Evolutionary conservation across 805 yeast species (phyloP).

Genomic region (Isabelozyma heimii): DNA sequence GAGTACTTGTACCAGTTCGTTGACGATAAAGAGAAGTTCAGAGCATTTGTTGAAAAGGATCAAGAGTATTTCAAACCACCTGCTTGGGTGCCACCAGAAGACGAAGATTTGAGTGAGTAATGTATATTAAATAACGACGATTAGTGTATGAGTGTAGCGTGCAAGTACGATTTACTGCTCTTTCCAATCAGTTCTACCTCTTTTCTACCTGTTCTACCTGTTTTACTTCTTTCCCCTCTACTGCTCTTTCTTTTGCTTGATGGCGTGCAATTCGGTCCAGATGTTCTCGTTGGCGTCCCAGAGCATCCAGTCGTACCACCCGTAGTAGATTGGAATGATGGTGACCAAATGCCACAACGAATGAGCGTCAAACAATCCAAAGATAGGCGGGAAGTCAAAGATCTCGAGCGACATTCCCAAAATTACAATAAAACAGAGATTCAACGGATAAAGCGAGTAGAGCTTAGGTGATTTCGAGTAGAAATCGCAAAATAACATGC

Average conservation of each 20-base stretch:
- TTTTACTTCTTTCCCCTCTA: no score
- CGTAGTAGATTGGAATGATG: constrained; percentile 42
- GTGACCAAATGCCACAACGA: constrained; percentile 93
- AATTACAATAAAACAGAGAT: constrained; percentile 43
- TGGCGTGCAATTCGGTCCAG: constrained; percentile 9
- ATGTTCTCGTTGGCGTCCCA: constrained; percentile 41
- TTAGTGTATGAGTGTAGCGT: background rate
- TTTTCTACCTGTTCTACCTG: no score
- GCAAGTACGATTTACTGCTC: no score
- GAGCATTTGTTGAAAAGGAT: constrained; percentile 45
- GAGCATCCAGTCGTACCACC: constrained; percentile 46
- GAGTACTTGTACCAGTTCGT: constrained; percentile 81
- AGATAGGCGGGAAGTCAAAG: constrained; percentile 80
- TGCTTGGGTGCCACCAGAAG: constrained; percentile 52
- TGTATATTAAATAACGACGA: background rate
- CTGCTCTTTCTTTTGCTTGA: constrained; percentile 10
- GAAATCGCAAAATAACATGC: constrained; percentile 8
- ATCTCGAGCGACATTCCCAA: constrained; percentile 87
- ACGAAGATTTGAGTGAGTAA: constrained; percentile 17
- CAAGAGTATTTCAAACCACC: constrained; percentile 76
- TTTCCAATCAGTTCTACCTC: no score
- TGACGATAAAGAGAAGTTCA: constrained; percentile 54
- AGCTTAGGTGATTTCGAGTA: constrained; percentile 34
- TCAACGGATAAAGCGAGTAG: constrained; percentile 38
- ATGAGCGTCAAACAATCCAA: constrained; percentile 81